A percentile compares a stretch with the other conserved stretches of the same genome.
Conservation (phyloP, 2,329 filamentous ascomycete genomes). For the Cadophora sp. region DNA sequence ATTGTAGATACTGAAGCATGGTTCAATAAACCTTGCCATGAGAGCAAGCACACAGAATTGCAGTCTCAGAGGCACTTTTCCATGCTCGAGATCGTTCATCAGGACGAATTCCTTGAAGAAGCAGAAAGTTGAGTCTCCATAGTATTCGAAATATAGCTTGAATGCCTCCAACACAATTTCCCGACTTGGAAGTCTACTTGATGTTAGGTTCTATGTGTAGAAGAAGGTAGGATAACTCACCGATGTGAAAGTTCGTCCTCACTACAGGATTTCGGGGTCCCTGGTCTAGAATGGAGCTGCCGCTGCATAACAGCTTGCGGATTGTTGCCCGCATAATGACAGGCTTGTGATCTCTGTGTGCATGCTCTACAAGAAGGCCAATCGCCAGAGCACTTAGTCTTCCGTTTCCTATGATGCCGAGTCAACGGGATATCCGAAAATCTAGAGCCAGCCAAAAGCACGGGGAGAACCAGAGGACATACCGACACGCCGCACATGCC, state of each 20-base stretch:
- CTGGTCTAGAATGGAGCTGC: constrained; percentile 6
- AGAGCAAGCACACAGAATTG: constrained; percentile 19
- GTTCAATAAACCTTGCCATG: constrained; percentile 17
- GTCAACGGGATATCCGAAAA: constrained; percentile 12
- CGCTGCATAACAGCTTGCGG: constrained; percentile 14
- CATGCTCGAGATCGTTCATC: constrained; percentile 13
- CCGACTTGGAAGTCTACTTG: not conserved
- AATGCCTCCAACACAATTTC: constrained; percentile 12
- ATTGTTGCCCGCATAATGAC: constrained; percentile 14
- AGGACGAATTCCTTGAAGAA: constrained; percentile 1
- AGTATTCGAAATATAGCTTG: constrained; percentile 12
- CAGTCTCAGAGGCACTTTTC: not conserved
- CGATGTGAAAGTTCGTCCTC: constrained; percentile 1
- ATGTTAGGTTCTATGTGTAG: not conserved
- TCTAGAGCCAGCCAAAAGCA: not conserved
- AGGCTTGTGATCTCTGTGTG: constrained; percentile 8
- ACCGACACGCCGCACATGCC: constrained; percentile 11
- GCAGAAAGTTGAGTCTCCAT: constrained; percentile 17
- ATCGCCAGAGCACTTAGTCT: constrained; percentile 19
- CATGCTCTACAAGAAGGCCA: constrained; percentile 20
- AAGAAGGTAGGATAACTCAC: not conserved
- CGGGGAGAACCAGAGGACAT: not conserved
- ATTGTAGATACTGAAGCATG: constrained; percentile 14
- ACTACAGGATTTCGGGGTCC: not conserved
- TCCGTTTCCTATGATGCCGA: constrained; percentile 12